Percentiles rank a stretch among this genome's conserved stretches.
These are phyloP conservation scores for Aurantiochytrium sp. DNA, from an alignment of 108 stramenopile species.

Conservation along the genomic window DNA sequence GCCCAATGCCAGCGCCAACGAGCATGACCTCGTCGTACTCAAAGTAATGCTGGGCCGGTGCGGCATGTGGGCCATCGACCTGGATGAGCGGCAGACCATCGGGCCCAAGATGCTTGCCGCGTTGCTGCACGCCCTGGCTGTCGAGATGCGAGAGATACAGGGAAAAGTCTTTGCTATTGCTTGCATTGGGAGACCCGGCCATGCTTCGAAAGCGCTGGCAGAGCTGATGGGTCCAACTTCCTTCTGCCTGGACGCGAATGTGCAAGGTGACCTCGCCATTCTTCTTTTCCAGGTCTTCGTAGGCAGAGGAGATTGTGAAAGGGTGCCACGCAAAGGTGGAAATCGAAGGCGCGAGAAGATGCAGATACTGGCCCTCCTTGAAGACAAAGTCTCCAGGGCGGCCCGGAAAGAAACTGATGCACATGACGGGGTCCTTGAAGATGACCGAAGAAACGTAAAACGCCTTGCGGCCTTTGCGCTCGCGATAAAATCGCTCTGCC, in stretches of 20 bases:
- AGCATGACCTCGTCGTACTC: constrained; percentile 25
- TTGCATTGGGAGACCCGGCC: not conserved
- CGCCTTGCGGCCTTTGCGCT: constrained; percentile 9
- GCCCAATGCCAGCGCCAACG: constrained; percentile 40
- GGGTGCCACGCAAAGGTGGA: constrained; percentile 36
- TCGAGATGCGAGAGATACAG: not conserved
- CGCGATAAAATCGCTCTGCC: constrained; percentile 16
- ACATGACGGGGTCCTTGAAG: constrained; percentile 37
- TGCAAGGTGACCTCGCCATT: constrained; percentile 32
- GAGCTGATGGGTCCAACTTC: constrained; percentile 6
- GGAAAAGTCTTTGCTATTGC: not conserved
- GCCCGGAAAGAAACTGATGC: constrained; percentile 30
- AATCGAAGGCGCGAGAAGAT: constrained; percentile 31
- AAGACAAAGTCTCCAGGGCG: constrained; percentile 35
- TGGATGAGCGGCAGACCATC: constrained; percentile 29
- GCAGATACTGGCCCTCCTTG: constrained; percentile 43
- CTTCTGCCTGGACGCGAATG: constrained; percentile 28
- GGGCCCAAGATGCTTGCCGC: constrained; percentile 31
- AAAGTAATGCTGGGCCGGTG: constrained; percentile 35
- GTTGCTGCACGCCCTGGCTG: not conserved
- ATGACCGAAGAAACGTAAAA: constrained; percentile 27
- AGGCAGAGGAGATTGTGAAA: constrained; percentile 34
- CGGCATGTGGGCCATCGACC: constrained; percentile 39
- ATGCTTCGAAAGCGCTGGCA: constrained; percentile 6
- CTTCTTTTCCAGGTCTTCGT: constrained; percentile 28